Evolutionary conservation across 2,329 filamentous ascomycete genomes (phyloP).

Genomic region (Dothidotthia symphoricarpi): DNA sequence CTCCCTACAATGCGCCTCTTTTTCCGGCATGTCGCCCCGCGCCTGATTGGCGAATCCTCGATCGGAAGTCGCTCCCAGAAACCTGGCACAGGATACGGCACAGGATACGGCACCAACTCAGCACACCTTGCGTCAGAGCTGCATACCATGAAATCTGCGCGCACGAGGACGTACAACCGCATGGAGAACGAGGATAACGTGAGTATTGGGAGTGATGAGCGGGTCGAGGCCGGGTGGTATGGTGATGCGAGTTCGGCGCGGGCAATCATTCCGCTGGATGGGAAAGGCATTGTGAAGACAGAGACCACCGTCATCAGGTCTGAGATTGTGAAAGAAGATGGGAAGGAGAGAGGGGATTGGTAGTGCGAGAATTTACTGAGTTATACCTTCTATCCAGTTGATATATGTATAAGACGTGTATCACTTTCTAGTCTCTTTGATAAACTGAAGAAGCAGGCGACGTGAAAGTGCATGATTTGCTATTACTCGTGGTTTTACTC

Average conservation of each 20-base stretch:
- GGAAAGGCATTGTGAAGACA: slow-evolving; percentile 2
- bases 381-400: too few species aligned
- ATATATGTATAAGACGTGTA: too few species aligned
- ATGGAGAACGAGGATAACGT: slow-evolving; percentile 9
- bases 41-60: slow-evolving; percentile 11
- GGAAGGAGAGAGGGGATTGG: too few species aligned
- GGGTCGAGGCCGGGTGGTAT: slow-evolving; percentile 1
- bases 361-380: too few species aligned
- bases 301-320: slow-evolving; percentile 3
- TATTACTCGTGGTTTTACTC: too few species aligned
- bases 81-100: background rate
- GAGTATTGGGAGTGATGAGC: slow-evolving; percentile 14
- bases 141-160: slow-evolving; percentile 6
- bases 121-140: slow-evolving; percentile 5
- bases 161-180: slow-evolving; percentile 3
- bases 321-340: too few species aligned
- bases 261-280: too few species aligned
- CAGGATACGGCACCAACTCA: slow-evolving; percentile 3
- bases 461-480: too few species aligned
- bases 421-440: too few species aligned
- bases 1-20: slow-evolving; percentile 46
- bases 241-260: too few species aligned
- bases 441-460: too few species aligned
- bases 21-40: slow-evolving; percentile 40
- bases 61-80: slow-evolving; percentile 5